Percentiles rank a stretch among this genome's conserved stretches.
Conservation (phyloP, 1,284 basidiomycete species). For the Ganoderma lingzhi region DNA sequence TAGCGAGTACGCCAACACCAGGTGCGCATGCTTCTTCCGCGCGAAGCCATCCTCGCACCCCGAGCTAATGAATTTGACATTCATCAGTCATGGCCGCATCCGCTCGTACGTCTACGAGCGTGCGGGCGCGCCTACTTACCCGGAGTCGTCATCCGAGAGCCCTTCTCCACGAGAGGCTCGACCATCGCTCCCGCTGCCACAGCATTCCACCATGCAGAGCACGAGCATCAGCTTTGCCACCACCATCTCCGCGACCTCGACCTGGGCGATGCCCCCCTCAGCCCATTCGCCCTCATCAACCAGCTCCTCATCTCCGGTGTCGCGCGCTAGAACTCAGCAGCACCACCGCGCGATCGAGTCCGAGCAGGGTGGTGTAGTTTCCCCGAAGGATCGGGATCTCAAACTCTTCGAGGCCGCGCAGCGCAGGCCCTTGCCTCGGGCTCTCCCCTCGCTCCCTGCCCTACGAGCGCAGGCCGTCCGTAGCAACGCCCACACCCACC, state of each 20-base stretch:
- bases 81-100: constrained; percentile 5
- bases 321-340: constrained; percentile 3
- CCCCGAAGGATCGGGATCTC: constrained; percentile 11
- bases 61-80: constrained; percentile 13
- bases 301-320: constrained; percentile 14
- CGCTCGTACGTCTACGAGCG: constrained; percentile 11
- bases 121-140: constrained; percentile 2
- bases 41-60: not conserved
- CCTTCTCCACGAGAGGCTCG: constrained; percentile 3
- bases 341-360: constrained; percentile 14
- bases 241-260: constrained; percentile 19
- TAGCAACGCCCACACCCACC: not conserved
- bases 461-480: not conserved
- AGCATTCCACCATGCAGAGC: constrained; percentile 14
- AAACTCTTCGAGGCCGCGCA: not conserved
- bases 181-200: not conserved
- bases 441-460: constrained; percentile 4
- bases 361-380: constrained; percentile 8
- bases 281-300: constrained; percentile 19
- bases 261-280: constrained; percentile 22
- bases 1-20: constrained; percentile 9
- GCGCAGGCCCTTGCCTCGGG: not conserved
- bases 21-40: constrained; percentile 14
- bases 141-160: constrained; percentile 7
- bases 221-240: constrained; percentile 24